Base-by-base conservation (phyloP, 83 land plant species). In the Picea engelmannii region DNA sequence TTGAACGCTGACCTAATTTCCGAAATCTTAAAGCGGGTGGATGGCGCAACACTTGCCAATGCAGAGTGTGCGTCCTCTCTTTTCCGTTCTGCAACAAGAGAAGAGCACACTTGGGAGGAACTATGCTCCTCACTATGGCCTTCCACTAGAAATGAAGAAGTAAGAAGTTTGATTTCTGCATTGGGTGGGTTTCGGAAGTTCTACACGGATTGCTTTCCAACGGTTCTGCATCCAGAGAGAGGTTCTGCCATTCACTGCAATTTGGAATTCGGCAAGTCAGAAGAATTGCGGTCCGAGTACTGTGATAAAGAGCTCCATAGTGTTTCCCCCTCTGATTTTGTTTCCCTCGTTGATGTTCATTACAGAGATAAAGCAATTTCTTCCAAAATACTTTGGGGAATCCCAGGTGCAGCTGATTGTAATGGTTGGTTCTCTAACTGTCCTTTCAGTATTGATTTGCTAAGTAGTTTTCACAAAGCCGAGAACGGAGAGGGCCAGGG, bases 351-450 rank as follows among this genome's bases (percentile, higher is more conserved):
- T 8, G 91, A 89, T 80, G 84, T 89, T 4, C 44, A 78, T 4
- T 89, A 83, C 82, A 78, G 79, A 44, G 90, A 86, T 21, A 79
- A 79, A 17, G 58, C 84, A 9, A 68, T 89, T 31, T 71, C 79
- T 6, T 89, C 90, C 17, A 61, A 82, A 76, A 65, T 78, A 6
- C 47, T 87, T 18, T 52, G 76, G 40, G 91, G 91, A 7, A 84
- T 89, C 49, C 90, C 91, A 0, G 87, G 82, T 20, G 82, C 82
- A 18, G 85, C 71, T 25, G 79, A 82, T 21, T 23, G 79, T 15
- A 27, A 64, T 42, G 90, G 81, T 1, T 89, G 91, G 91, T 89
- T 89, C 62, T 84, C 83, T 24, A 81, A 55, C 18, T 87, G 89
- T 42, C 91, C 91, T 60, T 89, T 89, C 84, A 71, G 86, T 27